These are phyloP conservation scores for Luffa acutangula DNA, from an alignment of 306 rosid species.

Conservation along the genomic window DNA sequence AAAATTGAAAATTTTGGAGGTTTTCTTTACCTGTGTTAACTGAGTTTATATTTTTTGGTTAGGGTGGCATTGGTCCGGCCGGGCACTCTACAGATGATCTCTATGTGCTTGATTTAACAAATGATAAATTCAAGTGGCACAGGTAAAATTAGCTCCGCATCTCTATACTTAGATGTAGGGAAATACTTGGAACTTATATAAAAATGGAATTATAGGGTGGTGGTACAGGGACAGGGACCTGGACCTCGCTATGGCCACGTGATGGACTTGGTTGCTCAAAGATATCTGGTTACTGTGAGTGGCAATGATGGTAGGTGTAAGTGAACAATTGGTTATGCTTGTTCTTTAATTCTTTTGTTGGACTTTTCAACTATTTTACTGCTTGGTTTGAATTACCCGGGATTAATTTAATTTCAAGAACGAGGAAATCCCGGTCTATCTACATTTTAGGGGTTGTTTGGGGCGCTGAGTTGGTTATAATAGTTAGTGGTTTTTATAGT, in stretches of 20 bases:
- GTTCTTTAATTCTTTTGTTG: background rate
- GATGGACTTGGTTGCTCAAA: conserved; percentile 99
- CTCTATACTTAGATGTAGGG: conserved; percentile 10
- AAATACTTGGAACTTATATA: conserved; percentile 8
- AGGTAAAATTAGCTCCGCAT: conserved; percentile 45
- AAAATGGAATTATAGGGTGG: conserved; percentile 48
- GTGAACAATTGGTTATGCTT: conserved; percentile 7
- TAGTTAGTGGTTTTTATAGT: too few species aligned
- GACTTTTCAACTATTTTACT: background rate
- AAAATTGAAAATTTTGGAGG: background rate
- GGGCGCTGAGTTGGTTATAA: too few species aligned
- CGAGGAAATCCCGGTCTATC: background rate
- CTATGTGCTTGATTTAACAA: conserved; percentile 77
- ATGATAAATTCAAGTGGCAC: conserved; percentile 96
- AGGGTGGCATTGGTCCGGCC: conserved; percentile 99
- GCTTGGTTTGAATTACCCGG: background rate
- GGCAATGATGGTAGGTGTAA: conserved; percentile 87
- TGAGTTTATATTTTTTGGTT: conserved; percentile 16
- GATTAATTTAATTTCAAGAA: background rate
- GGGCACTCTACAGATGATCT: conserved; percentile 97
- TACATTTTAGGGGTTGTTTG: background rate
- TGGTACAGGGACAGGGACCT: conserved; percentile 97
- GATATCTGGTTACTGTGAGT: conserved; percentile 87
- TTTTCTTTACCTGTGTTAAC: background rate
- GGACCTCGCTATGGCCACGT: conserved; percentile 99